Evolutionary conservation across 2,329 filamentous ascomycete genomes (phyloP).

Genomic region (Emergomyces africanus): DNA sequence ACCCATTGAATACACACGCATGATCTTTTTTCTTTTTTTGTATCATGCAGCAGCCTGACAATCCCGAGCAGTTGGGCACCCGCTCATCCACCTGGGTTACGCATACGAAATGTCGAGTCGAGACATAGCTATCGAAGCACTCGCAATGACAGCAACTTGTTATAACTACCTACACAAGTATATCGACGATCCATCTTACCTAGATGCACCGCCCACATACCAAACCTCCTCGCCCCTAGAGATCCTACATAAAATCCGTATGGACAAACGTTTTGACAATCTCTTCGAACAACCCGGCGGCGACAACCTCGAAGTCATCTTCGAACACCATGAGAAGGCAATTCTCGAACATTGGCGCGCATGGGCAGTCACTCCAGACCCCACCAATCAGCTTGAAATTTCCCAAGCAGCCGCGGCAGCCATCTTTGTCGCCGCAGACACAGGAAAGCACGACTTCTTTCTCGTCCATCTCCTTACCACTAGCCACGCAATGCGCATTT

Average conservation of each 20-base stretch:
- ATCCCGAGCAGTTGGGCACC: slow-evolving; percentile 57
- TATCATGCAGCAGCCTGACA: neutral
- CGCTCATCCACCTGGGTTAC: slow-evolving; percentile 90
- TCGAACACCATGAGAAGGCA: slow-evolving; percentile 54
- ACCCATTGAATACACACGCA: slow-evolving; percentile 7
- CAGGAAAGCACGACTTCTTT: slow-evolving; percentile 65
- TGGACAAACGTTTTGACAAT: slow-evolving; percentile 57
- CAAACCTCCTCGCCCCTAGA: slow-evolving; percentile 52
- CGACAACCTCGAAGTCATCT: slow-evolving; percentile 54
- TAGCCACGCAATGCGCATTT: slow-evolving; percentile 74
- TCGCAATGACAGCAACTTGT: slow-evolving; percentile 53
- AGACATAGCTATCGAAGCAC: slow-evolving; percentile 78
- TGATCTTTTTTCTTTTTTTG: too few species aligned
- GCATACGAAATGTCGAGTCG: slow-evolving; percentile 78
- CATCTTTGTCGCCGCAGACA: slow-evolving; percentile 25
- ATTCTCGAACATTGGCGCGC: slow-evolving; percentile 85
- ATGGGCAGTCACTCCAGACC: slow-evolving; percentile 54
- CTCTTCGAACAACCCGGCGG: slow-evolving; percentile 47
- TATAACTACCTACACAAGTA: slow-evolving; percentile 47
- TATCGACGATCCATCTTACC: slow-evolving; percentile 60
- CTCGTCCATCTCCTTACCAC: slow-evolving; percentile 70
- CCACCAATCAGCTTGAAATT: slow-evolving; percentile 60
- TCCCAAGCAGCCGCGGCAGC: slow-evolving; percentile 46
- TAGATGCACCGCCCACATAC: slow-evolving; percentile 43
- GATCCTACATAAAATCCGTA: slow-evolving; percentile 55